Evolutionary conservation across 148 eudicot species (phyloP).

Genomic region (Diospyros lotus): DNA sequence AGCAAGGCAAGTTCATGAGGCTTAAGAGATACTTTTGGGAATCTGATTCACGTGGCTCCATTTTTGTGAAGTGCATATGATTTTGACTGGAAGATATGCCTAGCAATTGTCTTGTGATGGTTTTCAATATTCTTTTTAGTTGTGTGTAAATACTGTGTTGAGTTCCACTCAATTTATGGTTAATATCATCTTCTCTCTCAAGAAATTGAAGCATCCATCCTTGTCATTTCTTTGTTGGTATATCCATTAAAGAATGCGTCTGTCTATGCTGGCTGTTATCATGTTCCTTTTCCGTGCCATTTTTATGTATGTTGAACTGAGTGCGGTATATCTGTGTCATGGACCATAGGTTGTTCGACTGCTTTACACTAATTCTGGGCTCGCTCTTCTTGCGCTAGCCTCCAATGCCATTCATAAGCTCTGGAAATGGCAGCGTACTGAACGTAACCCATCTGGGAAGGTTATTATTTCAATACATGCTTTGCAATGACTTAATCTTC

Average conservation of each 20-base stretch:
- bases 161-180: not conserved
- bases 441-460: conserved; percentile 46
- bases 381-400: conserved; percentile 52
- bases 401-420: conserved; percentile 59
- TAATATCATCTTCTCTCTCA: too few species aligned
- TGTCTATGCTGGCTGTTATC: too few species aligned
- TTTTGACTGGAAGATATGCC: not conserved
- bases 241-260: too few species aligned
- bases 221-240: too few species aligned
- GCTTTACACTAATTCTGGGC: conserved; percentile 60
- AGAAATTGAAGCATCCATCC: too few species aligned
- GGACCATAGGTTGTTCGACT: conserved; percentile 47
- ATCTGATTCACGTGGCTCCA: not conserved
- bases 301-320: not conserved
- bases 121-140: not conserved
- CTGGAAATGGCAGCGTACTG: conserved; percentile 71
- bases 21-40: not conserved
- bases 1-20: conserved; percentile 36
- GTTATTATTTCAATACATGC: conserved; percentile 10
- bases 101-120: not conserved
- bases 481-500: not conserved
- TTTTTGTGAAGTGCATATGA: not conserved
- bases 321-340: not conserved
- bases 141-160: not conserved
- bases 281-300: not conserved